A percentile compares a stretch with the other conserved stretches of the same genome.
Evolutionary conservation across 2,329 filamentous ascomycete species (phyloP).

Genomic region (Monosporascus sp.): DNA sequence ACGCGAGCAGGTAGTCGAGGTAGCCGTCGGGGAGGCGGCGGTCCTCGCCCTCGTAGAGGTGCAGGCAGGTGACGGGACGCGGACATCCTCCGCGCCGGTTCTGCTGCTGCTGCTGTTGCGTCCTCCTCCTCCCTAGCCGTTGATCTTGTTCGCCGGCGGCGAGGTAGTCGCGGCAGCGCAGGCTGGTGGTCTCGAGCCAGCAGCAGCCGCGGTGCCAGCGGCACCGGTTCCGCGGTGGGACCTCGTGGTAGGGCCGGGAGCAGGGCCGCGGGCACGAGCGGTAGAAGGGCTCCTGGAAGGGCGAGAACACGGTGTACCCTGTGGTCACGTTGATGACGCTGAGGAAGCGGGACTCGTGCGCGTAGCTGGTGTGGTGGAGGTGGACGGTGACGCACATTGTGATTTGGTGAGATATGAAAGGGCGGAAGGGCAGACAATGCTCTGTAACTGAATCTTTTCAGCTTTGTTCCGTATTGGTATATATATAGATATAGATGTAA

Average conservation of each 20-base stretch:
- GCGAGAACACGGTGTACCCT: constrained; percentile 11
- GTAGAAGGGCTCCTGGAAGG: constrained; percentile 9
- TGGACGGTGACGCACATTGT: constrained; percentile 11
- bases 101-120: too few relatives aligned
- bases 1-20: constrained; percentile 1
- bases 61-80: constrained; percentile 9
- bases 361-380: constrained; percentile 9
- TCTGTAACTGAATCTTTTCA: neutral
- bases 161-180: neutral
- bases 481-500: neutral
- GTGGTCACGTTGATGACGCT: constrained; percentile 12
- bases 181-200: constrained; percentile 1
- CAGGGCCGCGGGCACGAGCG: neutral
- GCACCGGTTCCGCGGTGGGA: constrained; percentile 1
- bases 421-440: neutral
- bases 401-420: neutral
- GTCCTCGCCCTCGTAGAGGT: constrained; percentile 5
- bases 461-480: neutral
- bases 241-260: constrained; percentile 2
- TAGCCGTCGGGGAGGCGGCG: constrained; percentile 1
- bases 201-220: constrained; percentile 12
- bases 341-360: constrained; percentile 12
- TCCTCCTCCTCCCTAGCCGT: too few relatives aligned
- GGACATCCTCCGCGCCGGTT: neutral
- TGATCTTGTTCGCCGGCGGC: too few relatives aligned